Evolutionary conservation across 768 basidiomycete species (phyloP).

Genomic region (Lentinula aciculospora): DNA sequence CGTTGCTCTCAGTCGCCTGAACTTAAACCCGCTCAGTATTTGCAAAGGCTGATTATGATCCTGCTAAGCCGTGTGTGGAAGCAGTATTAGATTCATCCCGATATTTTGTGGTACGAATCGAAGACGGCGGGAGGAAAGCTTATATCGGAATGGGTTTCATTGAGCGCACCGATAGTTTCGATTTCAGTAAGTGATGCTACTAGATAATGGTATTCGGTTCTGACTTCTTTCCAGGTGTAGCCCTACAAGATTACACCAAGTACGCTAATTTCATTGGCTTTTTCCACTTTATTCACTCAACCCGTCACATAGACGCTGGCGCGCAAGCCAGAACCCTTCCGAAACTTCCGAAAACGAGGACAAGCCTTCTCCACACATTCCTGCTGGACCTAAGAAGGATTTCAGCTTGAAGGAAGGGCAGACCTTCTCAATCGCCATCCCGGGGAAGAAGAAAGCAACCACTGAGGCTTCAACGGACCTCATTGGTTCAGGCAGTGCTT

Average conservation of each 20-base stretch:
- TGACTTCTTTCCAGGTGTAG: conserved; percentile 51
- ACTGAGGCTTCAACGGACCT: conserved; percentile 28
- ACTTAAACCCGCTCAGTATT: conserved; percentile 51
- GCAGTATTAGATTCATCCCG: conserved; percentile 93
- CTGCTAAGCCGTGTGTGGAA: conserved; percentile 78
- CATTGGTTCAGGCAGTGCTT: conserved; percentile 25
- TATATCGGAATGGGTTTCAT: conserved; percentile 93
- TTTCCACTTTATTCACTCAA: conserved; percentile 9
- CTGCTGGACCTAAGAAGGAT: conserved; percentile 83
- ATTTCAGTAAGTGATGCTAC: conserved; percentile 67
- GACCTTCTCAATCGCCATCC: conserved; percentile 88
- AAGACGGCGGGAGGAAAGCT: conserved; percentile 82
- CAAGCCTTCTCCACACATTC: conserved; percentile 60
- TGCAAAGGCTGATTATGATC: conserved; percentile 80
- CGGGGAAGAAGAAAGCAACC: conserved; percentile 56
- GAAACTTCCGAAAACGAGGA: conserved; percentile 33
- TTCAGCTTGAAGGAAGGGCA: conserved; percentile 93
- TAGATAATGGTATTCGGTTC: conserved; percentile 8
- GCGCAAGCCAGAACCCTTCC: conserved; percentile 55
- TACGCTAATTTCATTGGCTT: conserved; percentile 20
- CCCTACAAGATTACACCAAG: conserved; percentile 85
- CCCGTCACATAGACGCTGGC: conserved; percentile 43
- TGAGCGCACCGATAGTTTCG: conserved; percentile 85
- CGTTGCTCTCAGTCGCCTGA: conserved; percentile 9
- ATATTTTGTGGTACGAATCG: conserved; percentile 90